Percentiles rank a stretch among this genome's conserved stretches.
Conservation (phyloP, 352 stramenopile genomes). For the Aphanomyces euteiches region DNA sequence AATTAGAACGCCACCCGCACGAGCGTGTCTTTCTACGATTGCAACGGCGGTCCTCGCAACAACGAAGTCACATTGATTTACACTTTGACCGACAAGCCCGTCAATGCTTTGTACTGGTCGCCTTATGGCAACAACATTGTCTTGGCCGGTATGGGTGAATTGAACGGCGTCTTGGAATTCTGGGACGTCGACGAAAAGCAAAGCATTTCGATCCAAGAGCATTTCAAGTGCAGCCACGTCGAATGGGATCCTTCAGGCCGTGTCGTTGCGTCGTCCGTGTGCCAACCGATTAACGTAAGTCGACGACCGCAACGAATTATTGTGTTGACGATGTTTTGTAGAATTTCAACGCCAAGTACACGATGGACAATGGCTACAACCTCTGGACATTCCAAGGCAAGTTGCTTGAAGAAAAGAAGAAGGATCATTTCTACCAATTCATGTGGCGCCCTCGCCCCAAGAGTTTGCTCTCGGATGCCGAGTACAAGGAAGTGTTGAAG, state of each 20-base stretch:
- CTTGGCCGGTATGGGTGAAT: constrained; percentile 92
- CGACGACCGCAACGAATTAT: constrained; percentile 35
- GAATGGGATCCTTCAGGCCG: constrained; percentile 97
- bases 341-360: constrained; percentile 94
- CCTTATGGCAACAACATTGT: constrained; percentile 91
- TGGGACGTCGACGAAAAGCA: constrained; percentile 96
- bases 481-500: constrained; percentile 94
- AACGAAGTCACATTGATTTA: constrained; percentile 94
- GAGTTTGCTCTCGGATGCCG: constrained; percentile 88
- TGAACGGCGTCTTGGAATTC: constrained; percentile 96
- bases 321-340: constrained; percentile 16
- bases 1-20: constrained; percentile 67
- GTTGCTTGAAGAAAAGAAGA: constrained; percentile 91
- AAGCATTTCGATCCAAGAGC: constrained; percentile 92
- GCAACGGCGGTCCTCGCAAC: constrained; percentile 63
- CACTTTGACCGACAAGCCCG: constrained; percentile 93
- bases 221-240: constrained; percentile 98
- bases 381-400: constrained; percentile 98
- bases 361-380: constrained; percentile 99
- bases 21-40: constrained; percentile 97
- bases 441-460: constrained; percentile 90
- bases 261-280: constrained; percentile 93
- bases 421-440: constrained; percentile 96
- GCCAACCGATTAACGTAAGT: constrained; percentile 89
- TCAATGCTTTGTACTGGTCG: constrained; percentile 97